Percentiles rank a stretch among this genome's conserved stretches.
Conservation (phyloP, 2,329 filamentous ascomycete species). For the Colletotrichum noveboracense region DNA sequence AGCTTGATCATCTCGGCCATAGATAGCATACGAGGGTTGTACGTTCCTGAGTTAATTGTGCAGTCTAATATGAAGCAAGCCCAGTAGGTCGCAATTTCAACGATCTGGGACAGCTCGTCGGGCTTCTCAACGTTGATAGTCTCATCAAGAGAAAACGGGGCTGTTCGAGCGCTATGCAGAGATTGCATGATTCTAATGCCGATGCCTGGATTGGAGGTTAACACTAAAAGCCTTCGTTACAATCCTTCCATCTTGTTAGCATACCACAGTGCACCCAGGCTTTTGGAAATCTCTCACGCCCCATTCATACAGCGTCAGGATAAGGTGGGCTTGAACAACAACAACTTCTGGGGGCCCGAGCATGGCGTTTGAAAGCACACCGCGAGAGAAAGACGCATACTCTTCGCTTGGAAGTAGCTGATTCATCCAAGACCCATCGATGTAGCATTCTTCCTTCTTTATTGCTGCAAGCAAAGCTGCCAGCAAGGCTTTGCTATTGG, state of each 20-base stretch:
- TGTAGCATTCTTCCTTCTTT: not conserved
- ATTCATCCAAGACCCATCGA: not conserved
- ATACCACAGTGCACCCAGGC: not conserved
- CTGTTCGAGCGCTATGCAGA: not conserved
- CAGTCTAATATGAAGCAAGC: not conserved
- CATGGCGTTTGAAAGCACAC: not conserved
- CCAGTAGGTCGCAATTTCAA: not conserved
- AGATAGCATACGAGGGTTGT: not conserved
- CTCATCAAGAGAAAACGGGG: not conserved
- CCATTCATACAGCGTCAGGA: not conserved
- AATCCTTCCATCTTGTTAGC: not conserved
- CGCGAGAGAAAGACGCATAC: not conserved
- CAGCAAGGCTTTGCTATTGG: not conserved
- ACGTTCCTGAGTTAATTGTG: not conserved
- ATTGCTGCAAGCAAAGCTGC: not conserved
- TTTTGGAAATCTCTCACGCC: not conserved
- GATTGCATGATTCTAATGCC: not conserved
- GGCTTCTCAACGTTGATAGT: not conserved
- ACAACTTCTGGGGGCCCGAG: not conserved
- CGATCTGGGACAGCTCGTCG: not conserved
- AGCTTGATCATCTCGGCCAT: not conserved
- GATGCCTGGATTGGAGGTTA: not conserved
- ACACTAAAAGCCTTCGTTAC: not conserved
- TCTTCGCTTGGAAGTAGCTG: not conserved
- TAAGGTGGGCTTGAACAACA: not conserved